These are phyloP conservation scores for Cryptococcus sp. DNA, from an alignment of 1,284 basidiomycete genomes.

Conservation along the genomic window DNA sequence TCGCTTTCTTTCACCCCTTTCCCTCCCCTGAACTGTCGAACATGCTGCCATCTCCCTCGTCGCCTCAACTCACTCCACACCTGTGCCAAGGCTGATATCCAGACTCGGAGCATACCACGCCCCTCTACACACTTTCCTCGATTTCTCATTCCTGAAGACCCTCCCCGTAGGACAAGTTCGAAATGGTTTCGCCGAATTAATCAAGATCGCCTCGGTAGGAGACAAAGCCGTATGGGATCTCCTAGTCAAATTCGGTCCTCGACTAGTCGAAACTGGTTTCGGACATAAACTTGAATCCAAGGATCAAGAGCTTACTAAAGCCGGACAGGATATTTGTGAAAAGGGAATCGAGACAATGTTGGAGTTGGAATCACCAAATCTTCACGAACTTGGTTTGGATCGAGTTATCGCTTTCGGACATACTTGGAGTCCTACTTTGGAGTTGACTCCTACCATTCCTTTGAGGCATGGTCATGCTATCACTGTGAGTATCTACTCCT, in stretches of 20 bases:
- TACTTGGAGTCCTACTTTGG: slow-evolving; percentile 50
- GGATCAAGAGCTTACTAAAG: slow-evolving; percentile 35
- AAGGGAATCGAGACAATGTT: slow-evolving; percentile 51
- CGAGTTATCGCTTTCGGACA: slow-evolving; percentile 52
- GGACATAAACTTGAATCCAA: slow-evolving; percentile 35
- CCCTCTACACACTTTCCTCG: slow-evolving; percentile 51
- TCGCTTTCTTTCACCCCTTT: not conserved
- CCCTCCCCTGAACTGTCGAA: not conserved
- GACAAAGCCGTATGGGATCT: slow-evolving; percentile 49
- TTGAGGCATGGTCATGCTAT: slow-evolving; percentile 50
- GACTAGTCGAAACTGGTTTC: slow-evolving; percentile 50
- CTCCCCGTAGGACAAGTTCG: slow-evolving; percentile 48
- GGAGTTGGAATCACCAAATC: slow-evolving; percentile 50
- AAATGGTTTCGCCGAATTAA: slow-evolving; percentile 51
- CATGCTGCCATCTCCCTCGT: not conserved
- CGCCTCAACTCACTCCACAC: not conserved
- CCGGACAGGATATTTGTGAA: slow-evolving; percentile 48
- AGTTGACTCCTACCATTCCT: slow-evolving; percentile 45
- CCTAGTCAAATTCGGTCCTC: slow-evolving; percentile 50
- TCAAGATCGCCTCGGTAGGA: slow-evolving; percentile 51
- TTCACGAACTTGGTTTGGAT: slow-evolving; percentile 52
- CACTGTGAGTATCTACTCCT: slow-evolving; percentile 12
- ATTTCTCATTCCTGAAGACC: slow-evolving; percentile 51
- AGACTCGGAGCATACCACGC: slow-evolving; percentile 50
- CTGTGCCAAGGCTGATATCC: slow-evolving; percentile 3